Evolutionary conservation across 2,329 filamentous ascomycete species (phyloP).

Genomic region (Paraphaeosphaeria sporulosa): DNA sequence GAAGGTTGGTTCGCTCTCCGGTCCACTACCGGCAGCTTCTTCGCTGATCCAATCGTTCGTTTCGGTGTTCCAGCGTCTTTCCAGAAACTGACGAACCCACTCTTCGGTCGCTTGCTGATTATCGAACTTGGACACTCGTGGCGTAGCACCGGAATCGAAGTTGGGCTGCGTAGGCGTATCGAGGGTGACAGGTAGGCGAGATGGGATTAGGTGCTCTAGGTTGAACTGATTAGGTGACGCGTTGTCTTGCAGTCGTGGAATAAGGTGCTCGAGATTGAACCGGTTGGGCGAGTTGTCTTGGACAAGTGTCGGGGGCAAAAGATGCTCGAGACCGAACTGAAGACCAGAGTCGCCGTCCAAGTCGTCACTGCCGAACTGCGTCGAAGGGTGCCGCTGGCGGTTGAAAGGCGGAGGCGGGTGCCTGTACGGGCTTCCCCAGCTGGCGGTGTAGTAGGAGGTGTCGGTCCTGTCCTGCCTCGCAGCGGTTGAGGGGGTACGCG

Average conservation of each 20-base stretch:
- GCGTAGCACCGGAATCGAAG: slow-evolving; percentile 31
- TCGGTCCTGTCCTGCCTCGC: slow-evolving; percentile 50
- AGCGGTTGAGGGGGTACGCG: slow-evolving; percentile 46
- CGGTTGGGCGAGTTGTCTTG: slow-evolving; percentile 43
- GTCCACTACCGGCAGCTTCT: slow-evolving; percentile 70
- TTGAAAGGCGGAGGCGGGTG: slow-evolving; percentile 61
- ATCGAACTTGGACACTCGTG: slow-evolving; percentile 34
- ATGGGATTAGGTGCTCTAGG: slow-evolving; percentile 50
- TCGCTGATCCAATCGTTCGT: slow-evolving; percentile 86
- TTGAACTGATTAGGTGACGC: slow-evolving; percentile 46
- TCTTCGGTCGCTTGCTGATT: slow-evolving; percentile 70
- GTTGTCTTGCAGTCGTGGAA: slow-evolving; percentile 43
- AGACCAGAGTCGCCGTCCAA: slow-evolving; percentile 48
- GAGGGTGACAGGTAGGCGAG: slow-evolving; percentile 38
- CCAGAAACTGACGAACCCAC: slow-evolving; percentile 86
- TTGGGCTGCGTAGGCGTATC: slow-evolving; percentile 36
- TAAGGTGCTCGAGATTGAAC: slow-evolving; percentile 50
- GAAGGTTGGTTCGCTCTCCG: slow-evolving; percentile 28
- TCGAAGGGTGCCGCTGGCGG: slow-evolving; percentile 36
- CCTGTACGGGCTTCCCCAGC: slow-evolving; percentile 92
- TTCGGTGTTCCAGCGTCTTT: slow-evolving; percentile 73
- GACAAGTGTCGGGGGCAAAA: slow-evolving; percentile 46
- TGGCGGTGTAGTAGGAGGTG: slow-evolving; percentile 72
- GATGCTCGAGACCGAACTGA: slow-evolving; percentile 49
- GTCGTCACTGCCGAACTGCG: slow-evolving; percentile 48